Evolutionary conservation across 2,329 filamentous ascomycete genomes (phyloP).

Genomic region (Diaporthe australafricana): DNA sequence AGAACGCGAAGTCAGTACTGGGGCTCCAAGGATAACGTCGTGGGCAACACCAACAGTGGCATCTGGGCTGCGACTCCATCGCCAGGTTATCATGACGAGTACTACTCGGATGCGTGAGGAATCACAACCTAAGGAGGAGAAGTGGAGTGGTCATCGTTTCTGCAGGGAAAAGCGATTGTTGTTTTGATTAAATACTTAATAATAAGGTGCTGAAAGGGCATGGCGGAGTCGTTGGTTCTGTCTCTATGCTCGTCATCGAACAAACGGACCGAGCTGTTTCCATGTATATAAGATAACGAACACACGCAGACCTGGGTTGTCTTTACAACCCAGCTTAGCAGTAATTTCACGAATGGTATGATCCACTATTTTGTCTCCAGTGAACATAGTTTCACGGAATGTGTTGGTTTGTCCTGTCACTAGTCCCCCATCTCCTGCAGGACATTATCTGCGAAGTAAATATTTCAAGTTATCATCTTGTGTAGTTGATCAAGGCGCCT

Average conservation of each 20-base stretch:
- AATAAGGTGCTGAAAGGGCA: constrained; percentile 11
- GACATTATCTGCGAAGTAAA: neutral
- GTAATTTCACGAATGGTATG: constrained; percentile 17
- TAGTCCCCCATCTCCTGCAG: too few species aligned
- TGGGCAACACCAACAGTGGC: constrained; percentile 47
- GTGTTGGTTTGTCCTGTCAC: neutral
- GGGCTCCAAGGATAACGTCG: constrained; percentile 64
- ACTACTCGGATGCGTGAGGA: constrained; percentile 62
- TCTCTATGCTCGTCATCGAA: neutral
- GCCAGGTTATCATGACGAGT: constrained; percentile 62
- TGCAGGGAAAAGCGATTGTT: neutral
- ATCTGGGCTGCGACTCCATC: constrained; percentile 54
- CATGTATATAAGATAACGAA: constrained; percentile 29
- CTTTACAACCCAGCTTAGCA: neutral
- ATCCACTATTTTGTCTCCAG: neutral
- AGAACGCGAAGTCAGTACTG: constrained; percentile 63
- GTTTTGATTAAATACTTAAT: constrained; percentile 6
- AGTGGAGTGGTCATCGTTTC: neutral
- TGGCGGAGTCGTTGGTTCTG: neutral
- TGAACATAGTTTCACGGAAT: too few species aligned
- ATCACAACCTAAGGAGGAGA: too few species aligned
- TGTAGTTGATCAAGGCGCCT: neutral
- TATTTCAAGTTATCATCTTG: neutral
- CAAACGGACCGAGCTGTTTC: neutral
- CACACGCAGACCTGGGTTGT: constrained; percentile 6